These are phyloP conservation scores for Monocercomonoides exilis DNA, from an alignment of 78 protist genomes.

Conservation along the genomic window DNA sequence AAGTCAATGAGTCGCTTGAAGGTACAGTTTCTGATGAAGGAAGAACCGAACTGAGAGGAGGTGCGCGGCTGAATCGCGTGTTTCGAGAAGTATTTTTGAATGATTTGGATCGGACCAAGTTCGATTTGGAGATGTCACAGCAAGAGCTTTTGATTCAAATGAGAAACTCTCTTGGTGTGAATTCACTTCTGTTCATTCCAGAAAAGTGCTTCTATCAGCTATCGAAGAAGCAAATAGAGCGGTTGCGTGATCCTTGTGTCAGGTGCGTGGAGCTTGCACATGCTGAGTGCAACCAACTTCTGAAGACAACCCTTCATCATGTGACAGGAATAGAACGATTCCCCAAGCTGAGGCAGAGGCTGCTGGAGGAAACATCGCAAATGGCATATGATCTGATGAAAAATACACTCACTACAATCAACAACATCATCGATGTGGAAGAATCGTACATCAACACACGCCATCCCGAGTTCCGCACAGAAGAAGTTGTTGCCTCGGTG, in stretches of 20 bases:
- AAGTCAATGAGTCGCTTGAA: not conserved
- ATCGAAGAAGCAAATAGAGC: not conserved
- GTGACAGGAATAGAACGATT: not conserved
- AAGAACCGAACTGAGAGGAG: not conserved
- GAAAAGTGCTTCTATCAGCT: constrained; percentile 11
- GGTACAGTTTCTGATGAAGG: not conserved
- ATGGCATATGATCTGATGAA: not conserved
- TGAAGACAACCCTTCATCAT: not conserved
- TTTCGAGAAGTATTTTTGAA: not conserved
- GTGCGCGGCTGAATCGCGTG: not conserved
- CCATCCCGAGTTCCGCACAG: constrained; percentile 13
- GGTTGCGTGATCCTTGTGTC: not conserved
- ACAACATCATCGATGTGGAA: not conserved
- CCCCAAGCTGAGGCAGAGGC: not conserved
- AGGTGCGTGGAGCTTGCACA: not conserved
- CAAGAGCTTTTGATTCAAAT: not conserved
- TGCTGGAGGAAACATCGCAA: not conserved
- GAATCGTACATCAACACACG: constrained; percentile 20
- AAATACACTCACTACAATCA: not conserved
- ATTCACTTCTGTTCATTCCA: constrained; percentile 4
- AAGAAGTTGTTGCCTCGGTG: not conserved
- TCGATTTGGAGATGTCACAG: not conserved
- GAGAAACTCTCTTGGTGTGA: constrained; percentile 17
- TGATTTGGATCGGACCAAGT: not conserved
- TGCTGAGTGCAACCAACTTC: not conserved